phyloP scores from a whole-genome alignment of 2,329 filamentous ascomycete species.

The Talaromyces verruculosus region DNA sequence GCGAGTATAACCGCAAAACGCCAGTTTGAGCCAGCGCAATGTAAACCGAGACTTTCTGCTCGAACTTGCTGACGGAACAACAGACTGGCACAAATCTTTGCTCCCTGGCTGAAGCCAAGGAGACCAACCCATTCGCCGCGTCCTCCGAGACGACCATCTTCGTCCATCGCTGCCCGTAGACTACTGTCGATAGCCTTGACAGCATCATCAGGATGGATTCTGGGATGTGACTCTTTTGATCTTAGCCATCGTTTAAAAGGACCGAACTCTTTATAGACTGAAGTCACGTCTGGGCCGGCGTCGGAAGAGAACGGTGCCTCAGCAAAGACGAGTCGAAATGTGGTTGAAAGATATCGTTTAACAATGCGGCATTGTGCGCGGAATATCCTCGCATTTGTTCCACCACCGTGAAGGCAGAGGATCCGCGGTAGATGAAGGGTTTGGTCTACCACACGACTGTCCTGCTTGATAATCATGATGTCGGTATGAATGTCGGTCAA shows the following conservation, averaged over 20 bases:
- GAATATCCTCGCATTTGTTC: constrained; percentile 69
- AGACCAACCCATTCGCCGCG: constrained; percentile 61
- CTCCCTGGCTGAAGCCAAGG: constrained; percentile 67
- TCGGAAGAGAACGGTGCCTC: constrained; percentile 66
- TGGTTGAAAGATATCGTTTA: constrained; percentile 49
- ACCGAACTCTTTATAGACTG: constrained; percentile 64
- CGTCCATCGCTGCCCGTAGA: constrained; percentile 45
- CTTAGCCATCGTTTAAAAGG: constrained; percentile 67
- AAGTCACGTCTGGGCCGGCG: constrained; percentile 62
- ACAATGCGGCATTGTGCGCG: constrained; percentile 63
- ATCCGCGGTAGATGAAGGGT: constrained; percentile 57
- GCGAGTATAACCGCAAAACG: constrained; percentile 64
- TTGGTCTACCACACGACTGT: not conserved
- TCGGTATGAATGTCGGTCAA: not conserved
- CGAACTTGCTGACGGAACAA: constrained; percentile 61
- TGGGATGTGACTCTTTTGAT: constrained; percentile 59
- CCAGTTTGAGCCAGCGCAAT: constrained; percentile 45
- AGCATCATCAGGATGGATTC: constrained; percentile 51
- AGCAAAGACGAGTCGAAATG: constrained; percentile 71
- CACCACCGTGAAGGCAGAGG: constrained; percentile 78
- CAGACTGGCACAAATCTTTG: constrained; percentile 60
- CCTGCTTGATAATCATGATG: not conserved
- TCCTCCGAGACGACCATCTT: constrained; percentile 50
- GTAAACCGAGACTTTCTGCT: constrained; percentile 23
- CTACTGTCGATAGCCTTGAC: constrained; percentile 41